Base-by-base conservation (phyloP, 1,284 basidiomycete genomes). In the Butyriboletus pseudospeciosus region DNA sequence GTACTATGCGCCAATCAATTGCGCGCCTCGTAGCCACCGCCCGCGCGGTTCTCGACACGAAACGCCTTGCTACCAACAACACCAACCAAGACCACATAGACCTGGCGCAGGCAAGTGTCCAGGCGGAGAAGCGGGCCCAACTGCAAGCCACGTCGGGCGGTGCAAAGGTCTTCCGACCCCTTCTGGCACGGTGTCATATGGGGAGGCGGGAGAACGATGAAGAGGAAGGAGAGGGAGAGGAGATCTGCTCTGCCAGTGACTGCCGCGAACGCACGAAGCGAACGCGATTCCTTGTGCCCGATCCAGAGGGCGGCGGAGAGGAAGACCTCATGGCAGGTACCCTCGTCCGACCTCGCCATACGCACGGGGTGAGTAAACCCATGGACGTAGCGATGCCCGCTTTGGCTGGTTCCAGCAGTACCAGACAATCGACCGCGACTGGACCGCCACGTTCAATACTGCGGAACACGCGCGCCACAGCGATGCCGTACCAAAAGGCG, bases 261-360 rank as follows among this genome's bases (percentile, higher is more conserved):
- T 39, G 30, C 26, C 28, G 36, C 14, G 25, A 36, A 14, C 43
- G 37, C 34, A 48, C 40, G 26, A 64, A 59, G 34, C 53, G 36
- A 10, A 58, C 52, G 7, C 62, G 62, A 4, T 66, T 65, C 10
- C 34, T 53, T 35, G 16, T 58, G 3, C 58, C 44, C 7, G 44
- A 43, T 6, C 3, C 32, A 1, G 60, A 53, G 25, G 53, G 42
- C 5, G 50, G 37, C 7, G 37, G 1, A 25, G 45, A 47, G 16
- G 12, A 26, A 23, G 17, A 26, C 16, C 1, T 3, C 20, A 9
- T 2, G 3, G 3, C 17, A 4, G 25, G 20, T 40, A 25, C 37
- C 30, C 10, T 16, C n/a, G 14, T 9, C 4, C 43, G 41, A 2
- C 25, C 36, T 14, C 46, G 37, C 7, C 12, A 35, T 17, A 13